Evolutionary conservation across 176 grass and related monocot genomes (phyloP).

Genomic region (Ensete ventricosum): DNA sequence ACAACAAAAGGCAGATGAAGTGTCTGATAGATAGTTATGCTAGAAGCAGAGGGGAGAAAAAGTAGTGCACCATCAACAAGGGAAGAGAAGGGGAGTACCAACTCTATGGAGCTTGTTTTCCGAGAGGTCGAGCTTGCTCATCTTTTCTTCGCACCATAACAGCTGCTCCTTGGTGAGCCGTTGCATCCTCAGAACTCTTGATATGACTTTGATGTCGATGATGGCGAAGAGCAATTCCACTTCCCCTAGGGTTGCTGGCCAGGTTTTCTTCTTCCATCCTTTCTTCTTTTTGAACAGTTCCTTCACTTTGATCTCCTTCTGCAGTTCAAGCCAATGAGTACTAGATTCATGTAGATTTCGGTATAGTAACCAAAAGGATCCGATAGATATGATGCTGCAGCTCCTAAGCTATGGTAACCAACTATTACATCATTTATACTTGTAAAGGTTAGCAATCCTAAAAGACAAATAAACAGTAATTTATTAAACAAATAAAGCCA

Average conservation of each 20-base stretch:
- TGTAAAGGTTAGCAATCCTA: no score
- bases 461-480: no score
- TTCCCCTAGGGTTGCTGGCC: constrained; percentile 57
- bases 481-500: no score
- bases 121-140: constrained; percentile 81
- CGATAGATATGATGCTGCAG: no score
- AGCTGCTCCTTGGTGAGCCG: constrained; percentile 84
- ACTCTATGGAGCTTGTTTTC: constrained; percentile 59
- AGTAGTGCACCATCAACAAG: constrained; percentile 33
- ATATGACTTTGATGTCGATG: constrained; percentile 79
- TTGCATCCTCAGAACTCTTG: constrained; percentile 60
- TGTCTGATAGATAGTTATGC: no score
- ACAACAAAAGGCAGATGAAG: no score
- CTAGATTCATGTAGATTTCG: no score
- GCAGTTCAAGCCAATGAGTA: neutral
- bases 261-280: constrained; percentile 70
- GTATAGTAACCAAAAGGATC: no score
- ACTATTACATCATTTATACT: no score
- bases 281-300: constrained; percentile 89
- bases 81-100: constrained; percentile 74
- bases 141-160: constrained; percentile 95
- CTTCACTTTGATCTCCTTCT: constrained; percentile 88
- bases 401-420: no score
- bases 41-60: neutral
- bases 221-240: constrained; percentile 67